Conservation (phyloP, 441 rosid genomes). For the Gossypium gossypioides region DNA sequence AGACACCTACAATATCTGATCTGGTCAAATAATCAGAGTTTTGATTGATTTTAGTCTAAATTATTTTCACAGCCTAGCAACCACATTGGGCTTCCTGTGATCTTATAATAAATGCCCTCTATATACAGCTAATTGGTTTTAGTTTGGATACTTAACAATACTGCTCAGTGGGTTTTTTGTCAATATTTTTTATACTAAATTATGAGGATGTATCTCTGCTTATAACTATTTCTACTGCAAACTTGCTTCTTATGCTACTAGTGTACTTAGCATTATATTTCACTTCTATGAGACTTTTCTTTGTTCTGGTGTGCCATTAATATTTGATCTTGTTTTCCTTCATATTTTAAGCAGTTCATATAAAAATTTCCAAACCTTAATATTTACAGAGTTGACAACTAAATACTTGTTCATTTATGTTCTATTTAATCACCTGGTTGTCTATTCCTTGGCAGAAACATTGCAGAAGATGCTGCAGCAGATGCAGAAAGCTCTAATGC, state of each 20-base stretch:
- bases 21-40: background rate
- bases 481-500: conserved; percentile 46
- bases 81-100: too few species aligned
- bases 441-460: conserved; percentile 38
- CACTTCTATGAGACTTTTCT: background rate
- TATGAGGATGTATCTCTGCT: background rate
- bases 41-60: background rate
- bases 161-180: too few species aligned
- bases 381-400: background rate
- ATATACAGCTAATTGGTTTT: too few species aligned
- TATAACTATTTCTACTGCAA: background rate
- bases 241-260: background rate
- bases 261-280: background rate
- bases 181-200: background rate
- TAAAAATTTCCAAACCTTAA: background rate
- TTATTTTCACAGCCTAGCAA: background rate
- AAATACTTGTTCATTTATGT: background rate
- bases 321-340: background rate
- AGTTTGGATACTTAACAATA: too few species aligned
- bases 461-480: conserved; percentile 42
- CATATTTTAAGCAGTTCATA: background rate
- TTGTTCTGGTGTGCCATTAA: background rate
- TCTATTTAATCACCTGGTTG: background rate
- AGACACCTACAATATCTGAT: background rate
- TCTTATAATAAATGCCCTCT: too few species aligned